Conservation (phyloP, 2,329 filamentous ascomycete genomes). For the Elsinoe fawcettii region DNA sequence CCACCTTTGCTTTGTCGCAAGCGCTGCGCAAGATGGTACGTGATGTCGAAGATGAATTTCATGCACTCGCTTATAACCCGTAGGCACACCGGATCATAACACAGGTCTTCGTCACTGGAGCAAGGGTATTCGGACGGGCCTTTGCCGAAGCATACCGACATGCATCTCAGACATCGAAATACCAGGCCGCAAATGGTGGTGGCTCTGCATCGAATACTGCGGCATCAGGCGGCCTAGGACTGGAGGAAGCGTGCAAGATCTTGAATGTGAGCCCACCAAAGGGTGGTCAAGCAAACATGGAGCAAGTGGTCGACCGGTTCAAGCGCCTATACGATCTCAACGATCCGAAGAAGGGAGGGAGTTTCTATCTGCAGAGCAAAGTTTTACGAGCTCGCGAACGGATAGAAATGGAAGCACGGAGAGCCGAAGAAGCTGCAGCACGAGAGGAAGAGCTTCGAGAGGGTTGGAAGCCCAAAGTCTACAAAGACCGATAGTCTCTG, state of each 20-base stretch:
- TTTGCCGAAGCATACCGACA: slow-evolving; percentile 94
- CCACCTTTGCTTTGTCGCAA: neutral
- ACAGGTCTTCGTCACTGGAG: slow-evolving; percentile 83
- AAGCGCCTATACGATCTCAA: slow-evolving; percentile 93
- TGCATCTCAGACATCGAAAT: slow-evolving; percentile 57
- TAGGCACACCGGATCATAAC: slow-evolving; percentile 93
- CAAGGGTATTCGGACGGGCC: slow-evolving; percentile 84
- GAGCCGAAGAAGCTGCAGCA: slow-evolving; percentile 61
- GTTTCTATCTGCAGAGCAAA: slow-evolving; percentile 98
- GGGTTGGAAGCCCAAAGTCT: slow-evolving; percentile 92
- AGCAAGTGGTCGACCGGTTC: slow-evolving; percentile 76
- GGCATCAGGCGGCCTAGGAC: slow-evolving; percentile 66
- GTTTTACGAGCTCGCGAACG: slow-evolving; percentile 83
- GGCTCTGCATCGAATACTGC: slow-evolving; percentile 44
- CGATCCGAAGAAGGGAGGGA: slow-evolving; percentile 89
- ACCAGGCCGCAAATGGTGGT: slow-evolving; percentile 25
- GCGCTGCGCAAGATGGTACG: neutral
- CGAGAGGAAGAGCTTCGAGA: slow-evolving; percentile 71
- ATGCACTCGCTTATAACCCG: neutral
- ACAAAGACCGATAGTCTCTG: slow-evolving; percentile 62
- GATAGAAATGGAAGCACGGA: slow-evolving; percentile 77
- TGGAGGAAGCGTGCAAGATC: slow-evolving; percentile 96
- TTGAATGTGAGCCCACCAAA: slow-evolving; percentile 88
- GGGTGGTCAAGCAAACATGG: slow-evolving; percentile 67
- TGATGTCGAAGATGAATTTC: neutral